phyloP scores from a whole-genome alignment of 23 red algal genomes.

The Gracilaria gracilis region DNA sequence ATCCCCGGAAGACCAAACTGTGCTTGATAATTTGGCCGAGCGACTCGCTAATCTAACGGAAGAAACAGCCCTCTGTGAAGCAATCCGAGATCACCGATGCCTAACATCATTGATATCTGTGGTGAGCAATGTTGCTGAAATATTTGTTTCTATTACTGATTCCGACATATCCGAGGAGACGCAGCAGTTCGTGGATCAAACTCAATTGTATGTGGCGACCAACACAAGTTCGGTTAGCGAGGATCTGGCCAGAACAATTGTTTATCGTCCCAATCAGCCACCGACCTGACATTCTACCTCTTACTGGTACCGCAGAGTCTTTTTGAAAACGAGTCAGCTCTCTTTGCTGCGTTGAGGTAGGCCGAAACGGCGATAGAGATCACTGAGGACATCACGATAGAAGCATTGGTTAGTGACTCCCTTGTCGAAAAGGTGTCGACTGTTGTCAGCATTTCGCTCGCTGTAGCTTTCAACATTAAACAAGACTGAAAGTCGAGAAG shows the following conservation, averaged over 20 bases:
- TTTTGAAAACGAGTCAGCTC: constrained; percentile 43
- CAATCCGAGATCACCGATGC: constrained; percentile 53
- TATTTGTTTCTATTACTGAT: constrained; percentile 24
- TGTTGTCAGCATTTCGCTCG: constrained; percentile 47
- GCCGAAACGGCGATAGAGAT: constrained; percentile 48
- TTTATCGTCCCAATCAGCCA: constrained; percentile 56
- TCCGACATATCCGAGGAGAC: constrained; percentile 42
- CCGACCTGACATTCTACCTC: constrained; percentile 49
- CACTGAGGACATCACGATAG: constrained; percentile 30
- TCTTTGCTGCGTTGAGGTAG: constrained; percentile 32
- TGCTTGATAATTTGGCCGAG: constrained; percentile 27
- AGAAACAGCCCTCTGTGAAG: constrained; percentile 49
- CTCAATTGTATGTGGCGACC: constrained; percentile 35
- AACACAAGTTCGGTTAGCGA: constrained; percentile 50
- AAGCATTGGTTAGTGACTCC: constrained; percentile 44
- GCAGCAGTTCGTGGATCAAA: constrained; percentile 14
- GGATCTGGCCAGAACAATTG: constrained; percentile 31
- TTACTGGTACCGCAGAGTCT: constrained; percentile 27
- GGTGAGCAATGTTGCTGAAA: constrained; percentile 2
- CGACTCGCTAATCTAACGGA: constrained; percentile 27
- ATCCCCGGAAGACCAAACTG: background rate
- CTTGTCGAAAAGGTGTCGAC: constrained; percentile 57
- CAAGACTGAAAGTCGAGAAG: constrained; percentile 51
- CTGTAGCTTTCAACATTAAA: constrained; percentile 34
- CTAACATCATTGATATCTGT: constrained; percentile 35